Conservation (phyloP, 2,329 filamentous ascomycete genomes). For the Aspergillus novofumigatus region DNA sequence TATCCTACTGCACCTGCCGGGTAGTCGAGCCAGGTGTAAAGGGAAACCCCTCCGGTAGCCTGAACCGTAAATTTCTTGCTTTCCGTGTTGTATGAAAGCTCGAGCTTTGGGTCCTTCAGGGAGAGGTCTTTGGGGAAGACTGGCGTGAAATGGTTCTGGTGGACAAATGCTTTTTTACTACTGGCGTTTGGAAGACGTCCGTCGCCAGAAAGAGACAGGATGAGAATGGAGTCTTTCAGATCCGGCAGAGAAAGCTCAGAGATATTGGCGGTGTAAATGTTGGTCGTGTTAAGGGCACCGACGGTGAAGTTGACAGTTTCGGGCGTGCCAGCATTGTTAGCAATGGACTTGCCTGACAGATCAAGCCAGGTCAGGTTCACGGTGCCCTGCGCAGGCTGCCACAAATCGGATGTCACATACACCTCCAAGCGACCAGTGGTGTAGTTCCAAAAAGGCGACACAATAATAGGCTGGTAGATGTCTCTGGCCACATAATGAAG, state of each 20-base stretch:
- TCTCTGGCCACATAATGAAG: constrained; percentile 57
- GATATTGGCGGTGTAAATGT: constrained; percentile 40
- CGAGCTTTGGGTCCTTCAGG: constrained; percentile 48
- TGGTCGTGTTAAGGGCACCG: constrained; percentile 51
- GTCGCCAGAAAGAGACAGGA: constrained; percentile 42
- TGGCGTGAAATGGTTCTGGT: constrained; percentile 50
- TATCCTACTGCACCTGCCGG: constrained; percentile 46
- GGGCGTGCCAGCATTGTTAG: constrained; percentile 31
- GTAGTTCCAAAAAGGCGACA: constrained; percentile 54
- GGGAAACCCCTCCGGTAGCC: constrained; percentile 46
- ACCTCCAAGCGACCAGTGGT: constrained; percentile 48
- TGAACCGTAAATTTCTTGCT: constrained; percentile 43
- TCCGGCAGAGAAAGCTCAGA: constrained; percentile 32
- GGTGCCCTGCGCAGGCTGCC: constrained; percentile 45
- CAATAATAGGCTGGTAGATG: constrained; percentile 55
- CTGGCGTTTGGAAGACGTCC: constrained; percentile 47
- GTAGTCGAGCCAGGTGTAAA: constrained; percentile 55
- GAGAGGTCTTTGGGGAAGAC: constrained; percentile 43
- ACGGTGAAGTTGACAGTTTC: constrained; percentile 39
- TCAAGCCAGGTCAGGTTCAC: constrained; percentile 51
- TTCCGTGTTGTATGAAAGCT: constrained; percentile 30
- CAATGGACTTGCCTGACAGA: constrained; percentile 45
- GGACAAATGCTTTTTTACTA: constrained; percentile 40
- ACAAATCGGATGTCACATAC: constrained; percentile 57
- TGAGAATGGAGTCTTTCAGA: constrained; percentile 38